Percentiles rank a stretch among this genome's conserved stretches.
These are phyloP conservation scores for Anthostomella pinea DNA, from an alignment of 2,329 filamentous ascomycete genomes.

Conservation along the genomic window DNA sequence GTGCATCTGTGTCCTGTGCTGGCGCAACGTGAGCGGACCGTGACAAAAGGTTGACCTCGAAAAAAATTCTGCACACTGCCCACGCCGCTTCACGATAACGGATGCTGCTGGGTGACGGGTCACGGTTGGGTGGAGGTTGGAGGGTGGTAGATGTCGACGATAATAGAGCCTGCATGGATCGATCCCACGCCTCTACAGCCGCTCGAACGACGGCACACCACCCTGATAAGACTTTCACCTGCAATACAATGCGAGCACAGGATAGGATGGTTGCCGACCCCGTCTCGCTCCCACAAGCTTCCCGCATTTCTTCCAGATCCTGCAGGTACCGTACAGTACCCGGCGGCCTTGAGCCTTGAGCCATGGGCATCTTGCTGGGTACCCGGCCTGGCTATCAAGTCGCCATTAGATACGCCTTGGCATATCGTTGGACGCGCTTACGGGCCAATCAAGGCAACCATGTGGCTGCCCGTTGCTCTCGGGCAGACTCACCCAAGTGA, in stretches of 20 bases:
- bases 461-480: conserved; percentile 7
- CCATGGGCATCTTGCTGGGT: conserved; percentile 9
- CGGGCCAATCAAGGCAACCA: conserved; percentile 14
- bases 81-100: conserved; percentile 7
- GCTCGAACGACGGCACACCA: conserved; percentile 3
- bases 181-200: conserved; percentile 4
- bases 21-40: no score
- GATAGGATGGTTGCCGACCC: conserved; percentile 11
- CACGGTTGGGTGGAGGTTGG: no score
- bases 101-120: no score
- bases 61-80: background rate
- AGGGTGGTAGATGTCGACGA: conserved; percentile 8
- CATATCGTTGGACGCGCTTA: conserved; percentile 7
- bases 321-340: conserved; percentile 21
- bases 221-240: conserved; percentile 4
- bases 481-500: no score
- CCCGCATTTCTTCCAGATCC: conserved; percentile 14
- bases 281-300: conserved; percentile 8
- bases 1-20: no score
- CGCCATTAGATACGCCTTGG: no score
- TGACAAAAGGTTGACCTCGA: background rate
- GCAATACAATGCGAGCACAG: no score
- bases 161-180: conserved; percentile 8
- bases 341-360: background rate
- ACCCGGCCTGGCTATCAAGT: no score